Evolutionary conservation across 129 eudicot genomes (phyloP), one percentile per base, ranked within the genome.

Genomic region (Flaveria linearis): DNA sequence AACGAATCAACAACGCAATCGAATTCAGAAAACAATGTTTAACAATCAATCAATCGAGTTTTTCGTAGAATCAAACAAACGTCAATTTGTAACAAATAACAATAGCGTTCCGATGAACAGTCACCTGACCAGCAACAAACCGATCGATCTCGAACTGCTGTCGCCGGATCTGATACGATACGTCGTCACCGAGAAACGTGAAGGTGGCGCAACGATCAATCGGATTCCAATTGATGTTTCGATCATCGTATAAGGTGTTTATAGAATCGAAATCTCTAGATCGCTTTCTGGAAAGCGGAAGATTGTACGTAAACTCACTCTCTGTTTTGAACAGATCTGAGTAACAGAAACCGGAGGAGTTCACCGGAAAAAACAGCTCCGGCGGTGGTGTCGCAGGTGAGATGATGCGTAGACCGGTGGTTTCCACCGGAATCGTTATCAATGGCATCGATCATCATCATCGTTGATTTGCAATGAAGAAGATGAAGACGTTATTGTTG

Each of bases 101-200:
- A 20, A 20, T 20, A 20, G 22, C 0, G 22, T 20, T 20, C 22
- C 22, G 22, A 20, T 20, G 22, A 20, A 20, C 22, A 20, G 22
- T 76, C 82, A 90, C 96, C 30, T 90, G 96, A 63, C 64, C 80
- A 25, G 78, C 68, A 11, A 86, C 58, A 53, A 80, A 67, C 7
- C 72, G 85, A 70, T 82, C 87, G 20, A 82, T 79, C 30, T 86
- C 89, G 0, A 80, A 62, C 7, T 79, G 83, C 36, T 86, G 89
- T 11, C 68, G 82, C 17, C 71, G 86, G 49, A 86, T 82, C 78
- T 79, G 86, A 20, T 50, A 63, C 1, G 85, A 82, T 1, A 86
- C 12, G 22, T 77, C 69, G 26, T 68, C 69, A 2, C 81, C 68
- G 55, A 77, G 75, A 77, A 68, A 67, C 69, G 33, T 52, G 43